Percentiles rank a stretch among this genome's conserved stretches.
Evolutionary conservation across 495 filamentous ascomycete genomes (phyloP).

Genomic region (Penicillium flavigenum): DNA sequence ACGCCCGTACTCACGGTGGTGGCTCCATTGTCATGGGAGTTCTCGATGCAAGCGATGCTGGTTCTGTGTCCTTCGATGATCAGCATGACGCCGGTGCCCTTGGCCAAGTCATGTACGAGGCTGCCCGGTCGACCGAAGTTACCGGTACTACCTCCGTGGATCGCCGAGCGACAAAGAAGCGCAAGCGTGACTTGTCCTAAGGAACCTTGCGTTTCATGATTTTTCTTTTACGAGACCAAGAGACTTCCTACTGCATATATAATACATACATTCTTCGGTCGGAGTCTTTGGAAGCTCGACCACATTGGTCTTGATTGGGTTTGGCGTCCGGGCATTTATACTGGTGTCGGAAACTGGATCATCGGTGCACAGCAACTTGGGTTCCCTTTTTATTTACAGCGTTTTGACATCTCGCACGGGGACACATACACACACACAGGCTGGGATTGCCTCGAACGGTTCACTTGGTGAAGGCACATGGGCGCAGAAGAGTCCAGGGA

Average conservation of each 20-base stretch:
- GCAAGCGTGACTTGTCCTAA: conserved; percentile 62
- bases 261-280: conserved; percentile 25
- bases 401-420: conserved; percentile 6
- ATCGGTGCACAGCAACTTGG: conserved; percentile 31
- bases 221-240: conserved; percentile 46
- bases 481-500: conserved; percentile 9
- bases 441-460: not conserved
- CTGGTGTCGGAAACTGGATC: conserved; percentile 32
- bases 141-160: conserved; percentile 47
- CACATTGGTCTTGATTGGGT: conserved; percentile 35
- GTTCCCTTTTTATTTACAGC: conserved; percentile 11
- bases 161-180: conserved; percentile 64
- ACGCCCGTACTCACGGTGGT: conserved; percentile 88
- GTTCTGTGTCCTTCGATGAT: conserved; percentile 44
- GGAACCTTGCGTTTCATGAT: conserved; percentile 19
- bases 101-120: conserved; percentile 74
- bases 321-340: conserved; percentile 45
- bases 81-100: conserved; percentile 61
- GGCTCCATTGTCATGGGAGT: conserved; percentile 88
- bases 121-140: conserved; percentile 62
- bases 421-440: conserved; percentile 7
- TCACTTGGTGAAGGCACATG: not conserved
- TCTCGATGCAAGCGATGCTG: conserved; percentile 63
- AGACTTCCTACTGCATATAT: conserved; percentile 41
- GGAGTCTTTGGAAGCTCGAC: conserved; percentile 23